Base-by-base conservation (phyloP, 2,329 filamentous ascomycete species). In the Ophiostoma piceae region DNA sequence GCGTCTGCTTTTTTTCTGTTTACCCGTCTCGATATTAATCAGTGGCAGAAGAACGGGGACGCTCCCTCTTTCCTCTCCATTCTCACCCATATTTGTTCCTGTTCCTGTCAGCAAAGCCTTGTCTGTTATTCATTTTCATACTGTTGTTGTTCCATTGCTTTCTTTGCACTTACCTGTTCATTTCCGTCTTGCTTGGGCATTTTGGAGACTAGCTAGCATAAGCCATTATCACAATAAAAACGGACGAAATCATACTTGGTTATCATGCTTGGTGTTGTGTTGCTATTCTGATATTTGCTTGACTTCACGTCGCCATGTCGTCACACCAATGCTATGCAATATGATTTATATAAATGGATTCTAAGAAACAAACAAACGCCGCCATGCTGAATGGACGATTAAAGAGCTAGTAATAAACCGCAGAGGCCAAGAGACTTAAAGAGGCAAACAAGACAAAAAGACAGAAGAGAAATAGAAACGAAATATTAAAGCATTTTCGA, bases 1-100 rank as follows among this genome's bases (percentile, higher is more conserved):
- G 16, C 57, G 16, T 54, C 22, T 67, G 26, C 16, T 37, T 54
- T 69, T 70, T 70, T 65, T 71, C 62, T 72, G 43, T 68, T 71
- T 70, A 32, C 7, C n/a, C 32, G 32, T 65, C 35, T 65, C 35
- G 9, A 22, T 51, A 35, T 29, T 68, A 66, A 66, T 66, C 22
- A 12, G 65, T 47, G 22, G 39, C 19, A 39, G 65, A 47, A 8
- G 14, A 66, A 43, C 16, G 9, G 65, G 65, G 65, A 47, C 14
- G 39, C 39, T 29, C 4, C 16, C 67, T 68, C 51, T 54, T 35
- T 37, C 60, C 64, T 35, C 62, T 66, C 43, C 41, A 29, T 41
- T 3, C 11, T 47, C 43, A 47, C 19, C 16, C 43, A 47, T 47
- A 2, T 47, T 8, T 47, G 12, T 60, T 68, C 1, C 39, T 69